A percentile compares a stretch with the other conserved stretches of the same genome.
These are phyloP conservation scores for Pseudomonodictys pantanalensis DNA, from an alignment of 495 filamentous ascomycete genomes.

Conservation along the genomic window DNA sequence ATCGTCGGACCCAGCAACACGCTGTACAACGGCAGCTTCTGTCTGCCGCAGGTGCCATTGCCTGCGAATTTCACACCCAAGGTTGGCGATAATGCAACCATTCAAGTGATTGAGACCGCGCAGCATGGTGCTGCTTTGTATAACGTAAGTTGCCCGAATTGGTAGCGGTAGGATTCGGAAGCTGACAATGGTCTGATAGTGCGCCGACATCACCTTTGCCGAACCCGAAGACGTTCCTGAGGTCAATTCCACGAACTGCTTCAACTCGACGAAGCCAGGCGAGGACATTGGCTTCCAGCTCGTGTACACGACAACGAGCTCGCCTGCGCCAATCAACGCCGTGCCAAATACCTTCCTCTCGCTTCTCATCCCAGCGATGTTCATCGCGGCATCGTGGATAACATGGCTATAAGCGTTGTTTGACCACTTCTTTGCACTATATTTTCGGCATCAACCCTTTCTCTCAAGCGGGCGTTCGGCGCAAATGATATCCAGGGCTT, in stretches of 20 bases:
- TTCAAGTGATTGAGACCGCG: slow-evolving; percentile 88
- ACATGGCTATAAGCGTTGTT: slow-evolving; percentile 16
- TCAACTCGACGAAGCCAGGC: slow-evolving; percentile 63
- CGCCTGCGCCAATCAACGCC: slow-evolving; percentile 9
- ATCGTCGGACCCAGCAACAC: slow-evolving; percentile 78
- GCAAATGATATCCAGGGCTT: not conserved
- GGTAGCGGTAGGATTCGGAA: not conserved
- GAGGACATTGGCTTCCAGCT: slow-evolving; percentile 62
- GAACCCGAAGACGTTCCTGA: slow-evolving; percentile 68
- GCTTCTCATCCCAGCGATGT: slow-evolving; percentile 8
- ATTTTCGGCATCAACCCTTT: not conserved
- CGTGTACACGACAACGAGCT: slow-evolving; percentile 58
- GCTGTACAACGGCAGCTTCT: slow-evolving; percentile 82
- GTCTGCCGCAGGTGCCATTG: slow-evolving; percentile 85
- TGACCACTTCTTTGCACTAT: not conserved
- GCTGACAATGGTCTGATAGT: slow-evolving; percentile 53
- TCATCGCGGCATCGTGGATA: slow-evolving; percentile 18
- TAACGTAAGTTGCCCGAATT: slow-evolving; percentile 62
- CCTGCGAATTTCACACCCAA: slow-evolving; percentile 70
- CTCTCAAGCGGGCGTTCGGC: not conserved
- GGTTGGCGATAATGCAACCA: slow-evolving; percentile 84
- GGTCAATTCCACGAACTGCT: slow-evolving; percentile 78
- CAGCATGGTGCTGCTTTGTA: slow-evolving; percentile 86
- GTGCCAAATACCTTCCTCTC: slow-evolving; percentile 13
- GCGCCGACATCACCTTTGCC: slow-evolving; percentile 84